Conservation (phyloP, 2,329 filamentous ascomycete species). For the Alternaria sp. region DNA sequence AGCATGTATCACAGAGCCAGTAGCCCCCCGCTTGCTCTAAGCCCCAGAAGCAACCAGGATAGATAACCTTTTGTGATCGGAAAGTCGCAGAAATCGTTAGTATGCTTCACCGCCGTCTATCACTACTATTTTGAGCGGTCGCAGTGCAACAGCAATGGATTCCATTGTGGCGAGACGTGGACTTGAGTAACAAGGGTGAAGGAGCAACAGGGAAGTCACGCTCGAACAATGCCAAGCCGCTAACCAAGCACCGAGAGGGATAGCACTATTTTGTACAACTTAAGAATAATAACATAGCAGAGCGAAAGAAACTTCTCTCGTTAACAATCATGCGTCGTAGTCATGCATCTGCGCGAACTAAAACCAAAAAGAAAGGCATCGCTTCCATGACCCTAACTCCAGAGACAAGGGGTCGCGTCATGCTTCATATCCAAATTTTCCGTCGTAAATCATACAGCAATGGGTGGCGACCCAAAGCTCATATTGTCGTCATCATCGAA, state of each 20-base stretch:
- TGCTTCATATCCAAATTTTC: background rate
- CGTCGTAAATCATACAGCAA: slow-evolving; percentile 23
- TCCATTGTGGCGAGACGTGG: too few species aligned
- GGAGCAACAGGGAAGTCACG: background rate
- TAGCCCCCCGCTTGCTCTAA: too few species aligned
- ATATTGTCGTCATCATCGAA: slow-evolving; percentile 39
- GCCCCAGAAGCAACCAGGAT: too few species aligned
- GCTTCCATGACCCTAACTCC: slow-evolving; percentile 2
- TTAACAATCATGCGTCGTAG: background rate
- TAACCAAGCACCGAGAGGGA: background rate
- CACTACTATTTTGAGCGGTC: too few species aligned
- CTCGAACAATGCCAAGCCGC: background rate
- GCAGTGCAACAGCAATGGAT: too few species aligned
- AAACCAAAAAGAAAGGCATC: slow-evolving; percentile 7
- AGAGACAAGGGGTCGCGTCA: background rate
- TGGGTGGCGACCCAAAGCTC: slow-evolving; percentile 34
- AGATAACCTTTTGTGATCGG: too few species aligned
- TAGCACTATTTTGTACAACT: too few species aligned
- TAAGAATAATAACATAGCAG: background rate
- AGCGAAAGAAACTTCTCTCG: background rate
- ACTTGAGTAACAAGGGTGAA: too few species aligned
- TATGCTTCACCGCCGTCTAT: too few species aligned
- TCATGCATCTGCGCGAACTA: background rate
- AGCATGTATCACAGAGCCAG: background rate
- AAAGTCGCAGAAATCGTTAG: too few species aligned